Percentiles rank a stretch among this genome's conserved stretches.
phyloP scores from a whole-genome alignment of 768 basidiomycete species.

The Tremella yokohamensis region DNA sequence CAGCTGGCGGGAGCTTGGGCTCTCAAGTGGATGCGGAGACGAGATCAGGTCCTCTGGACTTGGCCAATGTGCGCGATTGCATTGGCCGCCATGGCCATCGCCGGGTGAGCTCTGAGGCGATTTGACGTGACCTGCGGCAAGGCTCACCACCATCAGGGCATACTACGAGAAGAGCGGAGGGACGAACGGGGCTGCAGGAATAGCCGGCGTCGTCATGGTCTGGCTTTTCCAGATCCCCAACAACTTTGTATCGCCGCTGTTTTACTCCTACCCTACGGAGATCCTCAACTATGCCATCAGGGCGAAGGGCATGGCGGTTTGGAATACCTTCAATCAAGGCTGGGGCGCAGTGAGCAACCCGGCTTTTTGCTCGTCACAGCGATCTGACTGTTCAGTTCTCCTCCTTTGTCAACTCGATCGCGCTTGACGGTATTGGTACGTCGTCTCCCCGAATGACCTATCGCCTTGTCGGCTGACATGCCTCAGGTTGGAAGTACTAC shows the following conservation, averaged over 20 bases:
- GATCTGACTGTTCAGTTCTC: conserved; percentile 51
- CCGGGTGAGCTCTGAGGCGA: not conserved
- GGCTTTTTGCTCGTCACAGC: too few relatives aligned
- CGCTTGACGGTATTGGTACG: conserved; percentile 41
- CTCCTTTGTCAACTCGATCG: conserved; percentile 65
- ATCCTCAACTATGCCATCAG: conserved; percentile 51
- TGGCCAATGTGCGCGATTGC: conserved; percentile 47
- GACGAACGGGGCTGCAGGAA: too few relatives aligned
- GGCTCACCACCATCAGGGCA: conserved; percentile 38
- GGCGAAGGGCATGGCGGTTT: conserved; percentile 44
- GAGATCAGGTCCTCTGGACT: conserved; percentile 44
- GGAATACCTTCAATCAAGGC: conserved; percentile 55
- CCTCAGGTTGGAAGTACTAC: conserved; percentile 48
- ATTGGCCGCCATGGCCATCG: conserved; percentile 44
- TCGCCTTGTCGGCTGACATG: not conserved
- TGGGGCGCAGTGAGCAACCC: conserved; percentile 57
- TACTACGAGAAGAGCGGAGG: conserved; percentile 21
- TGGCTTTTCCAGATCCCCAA: conserved; percentile 50
- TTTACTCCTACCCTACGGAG: conserved; percentile 42
- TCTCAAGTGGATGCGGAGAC: conserved; percentile 45
- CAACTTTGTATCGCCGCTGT: conserved; percentile 41
- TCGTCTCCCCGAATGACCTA: not conserved
- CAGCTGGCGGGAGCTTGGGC: conserved; percentile 45
- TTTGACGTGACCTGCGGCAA: not conserved
- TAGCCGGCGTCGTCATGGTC: conserved; percentile 35